Evolutionary conservation across 768 basidiomycete species (phyloP).

Genomic region (Phanerochaete sordida): DNA sequence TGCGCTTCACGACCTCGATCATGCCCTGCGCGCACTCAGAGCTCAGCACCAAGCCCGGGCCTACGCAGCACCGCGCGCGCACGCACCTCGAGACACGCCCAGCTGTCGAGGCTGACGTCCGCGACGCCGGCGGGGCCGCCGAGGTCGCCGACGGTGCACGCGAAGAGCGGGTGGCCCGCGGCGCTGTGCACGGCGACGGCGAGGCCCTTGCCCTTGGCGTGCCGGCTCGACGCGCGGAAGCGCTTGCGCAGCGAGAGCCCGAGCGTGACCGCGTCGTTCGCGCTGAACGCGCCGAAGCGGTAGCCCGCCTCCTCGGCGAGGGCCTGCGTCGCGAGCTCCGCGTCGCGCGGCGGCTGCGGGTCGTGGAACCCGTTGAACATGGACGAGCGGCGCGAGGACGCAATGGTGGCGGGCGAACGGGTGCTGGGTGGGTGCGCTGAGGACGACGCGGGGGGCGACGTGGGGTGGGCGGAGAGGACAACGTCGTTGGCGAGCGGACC

Average conservation of each 20-base stretch:
- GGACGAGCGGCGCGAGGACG: constrained; percentile 5
- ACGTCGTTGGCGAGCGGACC: neutral
- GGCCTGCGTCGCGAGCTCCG: constrained; percentile 68
- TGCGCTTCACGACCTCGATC: constrained; percentile 73
- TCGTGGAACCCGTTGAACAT: constrained; percentile 67
- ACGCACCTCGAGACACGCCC: constrained; percentile 62
- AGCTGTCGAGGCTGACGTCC: constrained; percentile 79
- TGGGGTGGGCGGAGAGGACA: neutral
- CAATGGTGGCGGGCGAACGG: neutral
- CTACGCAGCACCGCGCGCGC: neutral
- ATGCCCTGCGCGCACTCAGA: constrained; percentile 38
- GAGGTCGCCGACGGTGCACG: constrained; percentile 81
- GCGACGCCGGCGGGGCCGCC: constrained; percentile 62
- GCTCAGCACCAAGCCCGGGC: neutral
- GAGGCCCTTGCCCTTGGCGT: constrained; percentile 75
- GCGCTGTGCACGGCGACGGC: constrained; percentile 79
- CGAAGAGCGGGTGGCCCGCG: constrained; percentile 73
- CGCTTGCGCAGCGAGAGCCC: constrained; percentile 78
- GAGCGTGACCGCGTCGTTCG: constrained; percentile 77
- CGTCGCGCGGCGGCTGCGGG: constrained; percentile 60
- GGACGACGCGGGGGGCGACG: neutral
- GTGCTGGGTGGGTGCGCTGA: neutral
- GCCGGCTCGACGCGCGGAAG: constrained; percentile 70
- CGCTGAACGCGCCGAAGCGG: constrained; percentile 71
- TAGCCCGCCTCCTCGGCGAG: constrained; percentile 66